phyloP scores from a whole-genome alignment of 2,329 filamentous ascomycete species.

The Stenocarpella maydis region DNA sequence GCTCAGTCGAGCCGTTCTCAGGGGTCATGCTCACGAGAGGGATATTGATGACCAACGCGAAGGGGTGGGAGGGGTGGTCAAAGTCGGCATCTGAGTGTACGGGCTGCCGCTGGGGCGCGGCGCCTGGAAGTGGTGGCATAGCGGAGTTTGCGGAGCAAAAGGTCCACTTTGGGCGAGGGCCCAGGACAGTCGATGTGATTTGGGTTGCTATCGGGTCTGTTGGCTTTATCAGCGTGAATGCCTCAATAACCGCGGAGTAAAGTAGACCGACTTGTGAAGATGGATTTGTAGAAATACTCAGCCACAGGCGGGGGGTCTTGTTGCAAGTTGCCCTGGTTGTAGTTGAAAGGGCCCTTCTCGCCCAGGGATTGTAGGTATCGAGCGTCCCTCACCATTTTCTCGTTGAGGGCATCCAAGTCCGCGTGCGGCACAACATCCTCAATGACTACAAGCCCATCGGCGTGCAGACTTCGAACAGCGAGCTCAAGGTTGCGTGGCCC shows the following conservation, averaged over 20 bases:
- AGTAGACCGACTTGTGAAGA: conserved; percentile 60
- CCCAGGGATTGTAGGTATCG: conserved; percentile 57
- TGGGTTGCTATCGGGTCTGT: conserved; percentile 63
- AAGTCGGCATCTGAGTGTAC: conserved; percentile 70
- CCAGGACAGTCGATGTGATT: conserved; percentile 62
- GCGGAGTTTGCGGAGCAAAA: conserved; percentile 67
- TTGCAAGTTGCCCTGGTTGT: conserved; percentile 69
- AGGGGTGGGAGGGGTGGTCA: conserved; percentile 60
- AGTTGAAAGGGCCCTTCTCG: conserved; percentile 67
- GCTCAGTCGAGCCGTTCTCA: conserved; percentile 63
- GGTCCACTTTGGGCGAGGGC: conserved; percentile 62
- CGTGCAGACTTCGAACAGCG: conserved; percentile 58
- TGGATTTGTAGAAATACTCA: conserved; percentile 56
- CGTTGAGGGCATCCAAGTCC: conserved; percentile 63
- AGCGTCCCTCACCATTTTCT: conserved; percentile 67
- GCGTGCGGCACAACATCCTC: conserved; percentile 59
- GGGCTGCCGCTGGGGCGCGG: conserved; percentile 55
- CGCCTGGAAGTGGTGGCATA: conserved; percentile 56
- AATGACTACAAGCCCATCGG: conserved; percentile 65
- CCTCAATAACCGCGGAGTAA: neutral
- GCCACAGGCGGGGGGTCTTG: conserved; percentile 64
- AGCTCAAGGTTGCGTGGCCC: conserved; percentile 61
- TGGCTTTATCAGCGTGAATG: neutral
- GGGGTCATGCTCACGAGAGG: conserved; percentile 59
- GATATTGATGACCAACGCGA: conserved; percentile 63